Base-by-base conservation (phyloP, 306 rosid genomes). In the Abrus precatorius region DNA sequence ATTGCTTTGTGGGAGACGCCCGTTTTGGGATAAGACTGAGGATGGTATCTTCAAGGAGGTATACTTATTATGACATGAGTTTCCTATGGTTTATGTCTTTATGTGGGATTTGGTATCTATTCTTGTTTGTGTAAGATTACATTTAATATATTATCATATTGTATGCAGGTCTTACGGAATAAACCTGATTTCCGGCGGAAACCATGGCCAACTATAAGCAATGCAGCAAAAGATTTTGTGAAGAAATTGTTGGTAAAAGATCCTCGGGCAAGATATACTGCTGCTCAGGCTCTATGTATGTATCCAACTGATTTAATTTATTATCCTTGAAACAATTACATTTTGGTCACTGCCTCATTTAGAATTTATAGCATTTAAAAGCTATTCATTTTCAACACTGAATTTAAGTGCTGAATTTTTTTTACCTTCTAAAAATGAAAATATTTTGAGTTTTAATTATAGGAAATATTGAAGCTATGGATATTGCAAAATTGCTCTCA, bases 21-120 rank as follows among this genome's bases (percentile, higher is more conserved):
- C 99, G n/a, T 96, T 96, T 79, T 96, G 99, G 99, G 98, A 96
- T 87, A 96, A 91, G 89, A 96, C 99, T 0, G 99, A 96, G 87
- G 99, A 96, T 87, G 99, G 99, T 80, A 96, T 96, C 86, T 96
- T 96, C 88, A 96, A 93, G 91, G 99, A 96, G 99, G 99, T 96
- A 85, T 60, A 67, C 64, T 83, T 75, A 81, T 72, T 60, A 33
- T 71, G 55, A 71, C 76, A 74, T 74, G 30, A 43, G 52, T 74
- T 49, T 74, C 32, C 45, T 49, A 30, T 56, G 63, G 59, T 40
- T 68, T 81, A 80, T 65, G 69, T 66, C 59, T 40, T 68, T 81
- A 80, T 65, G 69, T 66, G 48, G 60, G 71, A 52, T 59, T 55
- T 49, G 14, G 45, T 53, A 32, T 76, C 9, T 36, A 52, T 72